These are phyloP conservation scores for Annulohypoxylon maeteangense DNA, from an alignment of 495 filamentous ascomycete species.

Conservation along the genomic window DNA sequence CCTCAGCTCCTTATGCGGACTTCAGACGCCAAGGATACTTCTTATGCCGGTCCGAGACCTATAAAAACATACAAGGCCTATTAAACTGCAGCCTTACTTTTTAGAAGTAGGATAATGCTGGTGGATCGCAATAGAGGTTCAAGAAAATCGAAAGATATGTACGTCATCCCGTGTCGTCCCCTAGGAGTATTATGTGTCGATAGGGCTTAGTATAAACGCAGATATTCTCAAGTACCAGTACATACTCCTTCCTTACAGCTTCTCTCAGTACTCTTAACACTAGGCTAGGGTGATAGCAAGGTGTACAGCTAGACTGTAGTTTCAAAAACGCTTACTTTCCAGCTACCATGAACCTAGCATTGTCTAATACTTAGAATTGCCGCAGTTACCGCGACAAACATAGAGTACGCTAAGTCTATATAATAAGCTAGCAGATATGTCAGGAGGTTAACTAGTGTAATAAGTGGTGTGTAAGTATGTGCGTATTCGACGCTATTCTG, in stretches of 20 bases:
- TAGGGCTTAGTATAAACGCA: background rate
- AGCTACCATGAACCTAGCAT: background rate
- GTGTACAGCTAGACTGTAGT: background rate
- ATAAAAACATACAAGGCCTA: background rate
- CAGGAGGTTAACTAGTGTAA: background rate
- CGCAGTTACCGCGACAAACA: background rate
- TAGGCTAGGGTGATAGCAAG: background rate
- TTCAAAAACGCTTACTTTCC: background rate
- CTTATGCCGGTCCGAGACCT: background rate
- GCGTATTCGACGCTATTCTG: background rate
- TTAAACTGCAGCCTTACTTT: conserved; percentile 22
- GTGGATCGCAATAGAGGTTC: background rate
- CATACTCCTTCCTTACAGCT: background rate
- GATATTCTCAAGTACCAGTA: background rate
- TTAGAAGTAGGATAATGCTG: background rate
- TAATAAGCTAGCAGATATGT: background rate
- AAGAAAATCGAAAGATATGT: background rate
- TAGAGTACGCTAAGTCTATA: background rate
- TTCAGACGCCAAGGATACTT: background rate
- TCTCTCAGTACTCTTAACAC: background rate
- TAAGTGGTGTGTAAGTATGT: background rate
- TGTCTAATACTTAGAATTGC: background rate
- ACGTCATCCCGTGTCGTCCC: background rate
- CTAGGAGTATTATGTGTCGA: background rate
- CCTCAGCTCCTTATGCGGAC: background rate